Evolutionary conservation across 2,329 filamentous ascomycete species (phyloP).

Genomic region (Colletotrichum zoysiae): DNA sequence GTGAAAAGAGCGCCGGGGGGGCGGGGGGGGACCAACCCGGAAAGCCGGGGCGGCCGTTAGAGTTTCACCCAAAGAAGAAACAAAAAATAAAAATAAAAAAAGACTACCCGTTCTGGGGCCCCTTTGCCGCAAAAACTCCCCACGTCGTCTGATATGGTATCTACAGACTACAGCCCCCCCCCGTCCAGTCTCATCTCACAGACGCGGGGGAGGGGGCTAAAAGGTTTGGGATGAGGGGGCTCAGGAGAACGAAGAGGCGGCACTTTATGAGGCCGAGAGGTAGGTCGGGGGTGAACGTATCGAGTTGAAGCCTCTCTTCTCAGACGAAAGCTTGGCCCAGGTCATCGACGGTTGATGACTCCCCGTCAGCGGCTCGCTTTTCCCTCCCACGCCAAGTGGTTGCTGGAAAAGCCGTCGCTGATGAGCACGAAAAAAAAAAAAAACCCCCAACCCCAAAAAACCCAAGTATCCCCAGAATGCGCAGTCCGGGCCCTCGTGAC

Average conservation of each 20-base stretch:
- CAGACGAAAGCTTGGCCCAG: neutral
- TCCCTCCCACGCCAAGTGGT: neutral
- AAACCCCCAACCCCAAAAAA: too few relatives aligned
- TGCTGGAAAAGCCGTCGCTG: neutral
- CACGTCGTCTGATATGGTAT: constrained; percentile 3
- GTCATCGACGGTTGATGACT: neutral
- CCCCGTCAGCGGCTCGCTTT: neutral
- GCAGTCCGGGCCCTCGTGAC: neutral
- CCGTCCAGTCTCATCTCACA: neutral
- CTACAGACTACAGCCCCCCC: neutral
- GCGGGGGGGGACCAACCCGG: neutral
- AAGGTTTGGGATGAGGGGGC: neutral
- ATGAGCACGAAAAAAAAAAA: neutral
- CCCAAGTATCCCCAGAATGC: too few relatives aligned
- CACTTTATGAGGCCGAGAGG: neutral
- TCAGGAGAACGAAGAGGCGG: neutral
- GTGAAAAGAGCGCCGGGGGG: too few relatives aligned
- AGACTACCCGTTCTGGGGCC: constrained; percentile 10
- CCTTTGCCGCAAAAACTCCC: neutral
- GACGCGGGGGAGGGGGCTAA: neutral
- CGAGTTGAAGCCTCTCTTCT: neutral
- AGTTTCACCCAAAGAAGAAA: neutral
- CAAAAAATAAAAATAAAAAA: too few relatives aligned
- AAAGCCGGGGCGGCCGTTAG: neutral
- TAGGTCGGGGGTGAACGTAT: neutral